A percentile compares a stretch with the other conserved stretches of the same genome.
phyloP scores from a whole-genome alignment of 1,284 basidiomycete genomes.

The Boletus semigastroideus region DNA sequence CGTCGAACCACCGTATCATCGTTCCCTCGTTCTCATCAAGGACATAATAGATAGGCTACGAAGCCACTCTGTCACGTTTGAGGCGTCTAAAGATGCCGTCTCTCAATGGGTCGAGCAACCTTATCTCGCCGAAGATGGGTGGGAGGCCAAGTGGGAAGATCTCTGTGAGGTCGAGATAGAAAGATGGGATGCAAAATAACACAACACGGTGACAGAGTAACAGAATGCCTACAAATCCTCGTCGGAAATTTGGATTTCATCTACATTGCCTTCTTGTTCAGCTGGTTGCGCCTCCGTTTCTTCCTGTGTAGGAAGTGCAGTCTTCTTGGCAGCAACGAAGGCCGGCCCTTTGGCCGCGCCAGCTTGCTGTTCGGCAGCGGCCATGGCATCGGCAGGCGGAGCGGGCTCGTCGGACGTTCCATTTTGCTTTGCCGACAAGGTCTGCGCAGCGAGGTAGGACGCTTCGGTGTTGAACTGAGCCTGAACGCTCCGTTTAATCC shows the following conservation, averaged over 20 bases:
- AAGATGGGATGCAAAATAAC: constrained; percentile 52
- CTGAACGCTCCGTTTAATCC: constrained; percentile 97
- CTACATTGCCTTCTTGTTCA: constrained; percentile 53
- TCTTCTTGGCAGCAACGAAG: constrained; percentile 66
- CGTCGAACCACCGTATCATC: constrained; percentile 64
- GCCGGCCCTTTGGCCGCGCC: constrained; percentile 47
- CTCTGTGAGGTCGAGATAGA: constrained; percentile 72
- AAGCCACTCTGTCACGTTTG: constrained; percentile 64
- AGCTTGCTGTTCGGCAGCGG: constrained; percentile 59
- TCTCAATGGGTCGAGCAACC: constrained; percentile 66
- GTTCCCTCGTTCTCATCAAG: constrained; percentile 58
- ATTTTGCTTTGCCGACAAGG: constrained; percentile 66
- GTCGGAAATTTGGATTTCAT: constrained; percentile 84
- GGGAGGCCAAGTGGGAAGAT: constrained; percentile 73
- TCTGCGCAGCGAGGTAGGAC: constrained; percentile 84
- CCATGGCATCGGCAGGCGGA: constrained; percentile 67
- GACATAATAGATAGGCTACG: constrained; percentile 59
- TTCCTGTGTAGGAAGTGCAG: constrained; percentile 35
- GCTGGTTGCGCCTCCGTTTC: constrained; percentile 28
- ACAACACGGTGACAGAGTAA: constrained; percentile 9
- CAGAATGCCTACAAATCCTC: constrained; percentile 50
- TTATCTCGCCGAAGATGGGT: constrained; percentile 61
- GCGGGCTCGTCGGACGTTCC: constrained; percentile 54
- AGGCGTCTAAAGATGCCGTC: constrained; percentile 59
- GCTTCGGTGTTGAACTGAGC: constrained; percentile 98